These are phyloP conservation scores for Ascochyta koolunga DNA, from an alignment of 2,329 filamentous ascomycete species.

Conservation along the genomic window DNA sequence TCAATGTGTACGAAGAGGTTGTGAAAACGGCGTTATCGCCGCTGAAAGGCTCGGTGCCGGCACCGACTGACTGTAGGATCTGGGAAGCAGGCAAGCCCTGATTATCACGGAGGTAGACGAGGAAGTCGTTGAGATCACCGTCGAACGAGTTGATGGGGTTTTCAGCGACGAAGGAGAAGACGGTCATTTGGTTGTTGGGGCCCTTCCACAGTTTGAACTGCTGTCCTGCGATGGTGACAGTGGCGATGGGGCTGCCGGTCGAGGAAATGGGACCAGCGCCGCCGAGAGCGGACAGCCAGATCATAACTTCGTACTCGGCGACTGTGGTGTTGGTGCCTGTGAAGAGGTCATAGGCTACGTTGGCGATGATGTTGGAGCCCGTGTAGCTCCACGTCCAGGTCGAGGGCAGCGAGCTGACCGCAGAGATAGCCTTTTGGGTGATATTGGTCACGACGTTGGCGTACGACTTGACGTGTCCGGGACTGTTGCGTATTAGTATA, in stretches of 20 bases:
- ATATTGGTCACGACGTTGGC: conserved; percentile 51
- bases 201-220: conserved; percentile 67
- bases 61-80: conserved; percentile 60
- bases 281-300: conserved; percentile 66
- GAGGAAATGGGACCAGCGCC: conserved; percentile 65
- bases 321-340: conserved; percentile 56
- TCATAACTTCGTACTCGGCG: conserved; percentile 69
- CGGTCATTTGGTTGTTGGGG: conserved; percentile 64
- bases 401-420: conserved; percentile 52
- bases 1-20: conserved; percentile 48
- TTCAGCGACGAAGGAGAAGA: conserved; percentile 65
- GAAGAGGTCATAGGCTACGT: conserved; percentile 69
- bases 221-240: conserved; percentile 59
- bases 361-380: conserved; percentile 57
- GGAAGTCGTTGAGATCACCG: conserved; percentile 64
- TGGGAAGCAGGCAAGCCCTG: conserved; percentile 58
- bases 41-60: conserved; percentile 64
- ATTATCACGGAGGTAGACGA: conserved; percentile 59
- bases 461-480: conserved; percentile 51
- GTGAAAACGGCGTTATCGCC: conserved; percentile 56
- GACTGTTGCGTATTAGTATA: conserved; percentile 20
- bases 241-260: conserved; percentile 61
- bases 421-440: conserved; percentile 38
- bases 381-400: conserved; percentile 59
- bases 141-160: conserved; percentile 59